Evolutionary conservation across 495 filamentous ascomycete genomes (phyloP).

Genomic region (Penicillium simplicissimum): DNA sequence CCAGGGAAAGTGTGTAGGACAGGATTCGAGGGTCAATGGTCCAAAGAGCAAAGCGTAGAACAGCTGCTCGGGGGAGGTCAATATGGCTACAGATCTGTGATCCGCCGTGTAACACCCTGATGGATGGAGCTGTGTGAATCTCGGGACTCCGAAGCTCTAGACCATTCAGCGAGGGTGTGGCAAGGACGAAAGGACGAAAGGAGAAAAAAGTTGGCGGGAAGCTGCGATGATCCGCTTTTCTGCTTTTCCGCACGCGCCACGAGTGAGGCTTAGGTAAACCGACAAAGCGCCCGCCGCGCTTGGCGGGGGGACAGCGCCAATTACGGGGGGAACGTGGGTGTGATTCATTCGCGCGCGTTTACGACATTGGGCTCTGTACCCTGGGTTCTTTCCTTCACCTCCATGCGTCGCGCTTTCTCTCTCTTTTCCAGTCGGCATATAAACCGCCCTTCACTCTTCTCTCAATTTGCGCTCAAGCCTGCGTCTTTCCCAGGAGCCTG

Average conservation of each 20-base stretch:
- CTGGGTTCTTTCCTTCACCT: not conserved
- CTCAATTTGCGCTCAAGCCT: constrained; percentile 5
- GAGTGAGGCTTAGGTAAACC: constrained; percentile 24
- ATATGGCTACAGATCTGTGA: not conserved
- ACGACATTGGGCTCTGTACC: not conserved
- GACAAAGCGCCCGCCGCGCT: not conserved
- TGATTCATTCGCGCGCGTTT: constrained; percentile 3
- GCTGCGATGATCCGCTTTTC: constrained; percentile 4
- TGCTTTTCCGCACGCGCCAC: constrained; percentile 14
- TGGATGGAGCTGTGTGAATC: not conserved
- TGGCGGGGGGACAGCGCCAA: constrained; percentile 10
- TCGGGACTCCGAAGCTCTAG: not conserved
- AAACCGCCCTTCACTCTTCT: constrained; percentile 9
- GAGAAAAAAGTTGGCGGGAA: constrained; percentile 17
- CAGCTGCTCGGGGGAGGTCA: not conserved
- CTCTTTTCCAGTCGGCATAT: constrained; percentile 7
- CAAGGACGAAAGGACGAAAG: constrained; percentile 2
- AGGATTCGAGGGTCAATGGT: not conserved
- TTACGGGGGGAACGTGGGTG: constrained; percentile 14
- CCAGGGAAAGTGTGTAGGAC: constrained; percentile 18
- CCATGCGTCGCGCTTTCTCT: constrained; percentile 23
- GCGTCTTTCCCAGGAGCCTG: not conserved
- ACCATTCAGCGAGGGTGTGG: not conserved
- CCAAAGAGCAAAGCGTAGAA: constrained; percentile 4
- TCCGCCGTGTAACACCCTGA: constrained; percentile 7